A percentile compares a stretch with the other conserved stretches of the same genome.
These are phyloP conservation scores for Vanrija sp. DNA, from an alignment of 1,284 basidiomycete genomes.

Conservation along the genomic window DNA sequence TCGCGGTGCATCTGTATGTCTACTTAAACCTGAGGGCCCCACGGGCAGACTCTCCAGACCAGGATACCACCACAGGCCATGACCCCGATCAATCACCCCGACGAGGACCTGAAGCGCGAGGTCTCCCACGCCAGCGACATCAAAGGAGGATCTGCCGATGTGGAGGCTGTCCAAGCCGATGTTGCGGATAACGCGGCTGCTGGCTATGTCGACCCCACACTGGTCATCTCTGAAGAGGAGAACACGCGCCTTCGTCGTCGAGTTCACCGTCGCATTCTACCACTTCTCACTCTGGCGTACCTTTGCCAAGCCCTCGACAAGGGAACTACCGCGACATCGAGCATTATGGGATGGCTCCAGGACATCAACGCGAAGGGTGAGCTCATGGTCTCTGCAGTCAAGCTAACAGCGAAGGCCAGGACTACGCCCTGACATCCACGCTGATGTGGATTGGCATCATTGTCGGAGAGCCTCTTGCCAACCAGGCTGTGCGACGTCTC, in stretches of 20 bases:
- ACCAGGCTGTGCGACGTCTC: constrained; percentile 30
- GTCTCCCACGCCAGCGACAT: too few relatives aligned
- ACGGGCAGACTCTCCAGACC: too few relatives aligned
- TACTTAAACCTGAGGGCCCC: too few relatives aligned
- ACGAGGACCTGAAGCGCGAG: too few relatives aligned
- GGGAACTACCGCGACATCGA: constrained; percentile 21
- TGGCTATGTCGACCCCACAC: constrained; percentile 10
- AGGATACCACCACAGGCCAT: too few relatives aligned
- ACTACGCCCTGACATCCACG: constrained; percentile 33
- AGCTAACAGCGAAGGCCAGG: constrained; percentile 17
- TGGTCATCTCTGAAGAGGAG: constrained; percentile 15
- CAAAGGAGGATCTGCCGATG: too few relatives aligned
- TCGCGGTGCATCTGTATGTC: too few relatives aligned
- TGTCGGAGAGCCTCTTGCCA: constrained; percentile 30
- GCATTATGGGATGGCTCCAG: constrained; percentile 4
- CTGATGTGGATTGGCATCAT: constrained; percentile 34
- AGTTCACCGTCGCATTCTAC: constrained; percentile 9
- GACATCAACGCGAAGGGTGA: constrained; percentile 6
- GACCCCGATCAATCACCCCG: too few relatives aligned
- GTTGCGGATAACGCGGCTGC: constrained; percentile 4
- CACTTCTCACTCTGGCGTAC: constrained; percentile 3
- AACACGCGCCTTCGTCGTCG: constrained; percentile 9
- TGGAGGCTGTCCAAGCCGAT: background rate
- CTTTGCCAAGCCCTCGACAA: constrained; percentile 11
- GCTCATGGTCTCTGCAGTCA: constrained; percentile 14